Conservation (phyloP, 2,329 filamentous ascomycete genomes). For the Botryotinia convoluta region DNA sequence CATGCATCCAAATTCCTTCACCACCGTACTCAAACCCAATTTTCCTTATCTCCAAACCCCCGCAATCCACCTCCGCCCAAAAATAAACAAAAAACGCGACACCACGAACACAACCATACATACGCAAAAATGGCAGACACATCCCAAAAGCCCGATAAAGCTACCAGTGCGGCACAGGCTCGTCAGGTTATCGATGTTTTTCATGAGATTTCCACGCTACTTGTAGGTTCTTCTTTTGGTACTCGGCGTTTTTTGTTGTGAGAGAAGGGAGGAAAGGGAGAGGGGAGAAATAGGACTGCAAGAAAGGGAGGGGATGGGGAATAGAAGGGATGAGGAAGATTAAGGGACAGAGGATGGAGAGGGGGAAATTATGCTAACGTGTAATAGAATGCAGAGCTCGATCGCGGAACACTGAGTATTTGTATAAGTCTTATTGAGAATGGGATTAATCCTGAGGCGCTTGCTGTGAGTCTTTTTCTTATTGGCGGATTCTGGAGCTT, state of each 20-base stretch:
- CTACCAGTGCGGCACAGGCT: conserved; percentile 67
- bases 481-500: neutral
- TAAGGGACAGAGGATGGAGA: too few species aligned
- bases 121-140: conserved; percentile 43
- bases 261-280: too few species aligned
- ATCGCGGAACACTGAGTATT: conserved; percentile 85
- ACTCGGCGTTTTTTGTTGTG: conserved; percentile 1
- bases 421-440: conserved; percentile 98
- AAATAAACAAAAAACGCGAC: neutral
- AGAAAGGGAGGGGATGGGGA: too few species aligned
- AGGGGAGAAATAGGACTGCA: neutral
- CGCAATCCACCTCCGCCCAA: conserved; percentile 6
- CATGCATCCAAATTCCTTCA: too few species aligned
- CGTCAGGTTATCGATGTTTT: conserved; percentile 81
- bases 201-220: conserved; percentile 81
- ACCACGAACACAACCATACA: neutral
- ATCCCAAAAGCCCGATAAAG: conserved; percentile 8
- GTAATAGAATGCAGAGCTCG: conserved; percentile 83
- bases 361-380: neutral
- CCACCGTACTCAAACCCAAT: neutral
- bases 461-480: conserved; percentile 65
- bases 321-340: too few species aligned
- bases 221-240: conserved; percentile 56
- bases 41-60: neutral
- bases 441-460: conserved; percentile 90